Evolutionary conservation across 441 rosid species (phyloP), one percentile per base, ranked within the genome.

Genomic region (Capsella rubella): DNA sequence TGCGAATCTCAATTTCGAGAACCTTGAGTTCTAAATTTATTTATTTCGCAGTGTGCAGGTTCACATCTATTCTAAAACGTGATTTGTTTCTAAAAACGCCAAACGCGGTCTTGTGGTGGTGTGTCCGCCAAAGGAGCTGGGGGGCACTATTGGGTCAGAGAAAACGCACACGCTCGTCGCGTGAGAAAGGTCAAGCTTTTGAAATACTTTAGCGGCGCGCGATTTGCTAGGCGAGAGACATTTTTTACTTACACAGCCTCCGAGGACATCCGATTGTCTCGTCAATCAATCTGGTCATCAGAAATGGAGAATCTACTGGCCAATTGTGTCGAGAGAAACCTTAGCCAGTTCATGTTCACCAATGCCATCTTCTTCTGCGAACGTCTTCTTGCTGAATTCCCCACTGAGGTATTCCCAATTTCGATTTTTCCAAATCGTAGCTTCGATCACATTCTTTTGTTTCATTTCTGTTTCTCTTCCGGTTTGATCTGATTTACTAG

Each of bases 371-470:
- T 87, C 81, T 81, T 85, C 39, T 79, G 81, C 84, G 84, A 87
- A 76, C 88, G 87, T 62, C 86, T 87, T 35, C 71, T 81, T 79
- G 88, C 90, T n/a, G 74, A 87, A 69, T 87, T 81, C 40, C 87
- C 88, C 25, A 85, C 90, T 42, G 86, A 87, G 87, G 90, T 86
- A 15, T 32, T 21, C 6, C 12, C 51, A 15, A 15, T 15, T 46
- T 46, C 51, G 16, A 28, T 51, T 10, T 8, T 18, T 3, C 2
- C 25, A 21, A 51, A 21, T 28, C 34, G n/a, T 27, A 35, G 39
- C 39, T 35, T 59, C 10, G 45, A 35, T 58, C 64, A 57, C 28
- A 57, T 35, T 29, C 18, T 65, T 18, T 67, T 59, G 8, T 49
- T n/a, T 15, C 4, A 15, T 46, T 15, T 3, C 13, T 28, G 27